Evolutionary conservation across 2,329 filamentous ascomycete genomes (phyloP).

Genomic region (Aspergillus sp.): DNA sequence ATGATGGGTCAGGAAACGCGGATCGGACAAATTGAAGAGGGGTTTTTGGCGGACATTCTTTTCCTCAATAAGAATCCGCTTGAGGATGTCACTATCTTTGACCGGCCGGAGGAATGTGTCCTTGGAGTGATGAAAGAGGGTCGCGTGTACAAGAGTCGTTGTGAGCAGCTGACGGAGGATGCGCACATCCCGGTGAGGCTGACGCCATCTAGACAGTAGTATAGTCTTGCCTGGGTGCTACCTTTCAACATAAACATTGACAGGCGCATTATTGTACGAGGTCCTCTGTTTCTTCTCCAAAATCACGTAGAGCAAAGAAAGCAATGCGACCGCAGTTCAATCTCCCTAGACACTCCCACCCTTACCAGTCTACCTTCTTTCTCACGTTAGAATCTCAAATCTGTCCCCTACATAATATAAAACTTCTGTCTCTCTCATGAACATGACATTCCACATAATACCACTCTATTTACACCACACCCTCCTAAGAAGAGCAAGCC

Average conservation of each 20-base stretch:
- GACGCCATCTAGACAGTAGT: not conserved
- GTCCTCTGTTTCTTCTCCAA: rapidly evolving
- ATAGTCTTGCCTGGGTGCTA: too few species aligned
- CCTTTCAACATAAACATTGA: too few species aligned
- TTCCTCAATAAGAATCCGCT: conserved; percentile 57
- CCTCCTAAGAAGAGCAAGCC: conserved; percentile 46
- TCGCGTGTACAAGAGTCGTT: conserved; percentile 35
- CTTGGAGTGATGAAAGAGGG: conserved; percentile 60
- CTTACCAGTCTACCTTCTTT: too few species aligned
- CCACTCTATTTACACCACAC: not conserved
- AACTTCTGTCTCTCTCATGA: not conserved
- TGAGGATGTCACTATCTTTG: conserved; percentile 57
- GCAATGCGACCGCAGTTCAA: too few species aligned
- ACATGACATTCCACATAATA: not conserved
- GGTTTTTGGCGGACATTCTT: conserved; percentile 57
- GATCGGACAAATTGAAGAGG: conserved; percentile 55
- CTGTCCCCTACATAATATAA: not conserved
- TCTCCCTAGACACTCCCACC: too few species aligned
- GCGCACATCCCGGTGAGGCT: conserved; percentile 3
- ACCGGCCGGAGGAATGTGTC: conserved; percentile 50
- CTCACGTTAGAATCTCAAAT: not conserved
- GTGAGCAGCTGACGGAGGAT: conserved; percentile 6
- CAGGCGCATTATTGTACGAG: too few species aligned
- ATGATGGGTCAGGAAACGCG: conserved; percentile 51
- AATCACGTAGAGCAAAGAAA: too few species aligned